phyloP scores from a whole-genome alignment of 352 stramenopile genomes.

The Phytophthora sp. region DNA sequence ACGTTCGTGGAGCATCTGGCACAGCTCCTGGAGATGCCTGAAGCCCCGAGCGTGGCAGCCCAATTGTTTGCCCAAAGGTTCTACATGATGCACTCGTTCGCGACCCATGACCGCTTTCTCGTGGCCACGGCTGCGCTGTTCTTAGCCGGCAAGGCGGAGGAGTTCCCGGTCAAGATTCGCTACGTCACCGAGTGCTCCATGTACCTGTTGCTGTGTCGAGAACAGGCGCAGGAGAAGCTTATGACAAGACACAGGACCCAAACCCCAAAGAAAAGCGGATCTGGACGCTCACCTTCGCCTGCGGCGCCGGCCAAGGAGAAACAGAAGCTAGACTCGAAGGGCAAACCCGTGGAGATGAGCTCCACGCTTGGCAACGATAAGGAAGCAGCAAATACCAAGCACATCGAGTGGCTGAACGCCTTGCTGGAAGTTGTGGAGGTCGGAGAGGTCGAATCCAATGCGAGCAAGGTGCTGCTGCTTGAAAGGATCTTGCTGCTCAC shows the following conservation, averaged over 20 bases:
- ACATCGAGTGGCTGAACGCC: conserved; percentile 69
- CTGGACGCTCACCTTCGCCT: conserved; percentile 25
- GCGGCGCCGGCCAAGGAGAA: conserved; percentile 24
- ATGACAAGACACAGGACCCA: conserved; percentile 24
- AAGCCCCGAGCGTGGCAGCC: conserved; percentile 55
- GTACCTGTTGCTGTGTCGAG: conserved; percentile 59
- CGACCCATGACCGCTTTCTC: conserved; percentile 81
- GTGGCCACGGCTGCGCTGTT: conserved; percentile 80
- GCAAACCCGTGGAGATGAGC: conserved; percentile 57
- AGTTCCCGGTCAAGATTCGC: conserved; percentile 81
- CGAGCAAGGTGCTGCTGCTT: conserved; percentile 67
- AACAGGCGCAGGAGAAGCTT: conserved; percentile 46
- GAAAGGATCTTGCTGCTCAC: conserved; percentile 80
- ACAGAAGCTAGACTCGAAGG: conserved; percentile 40
- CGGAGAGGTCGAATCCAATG: conserved; percentile 67
- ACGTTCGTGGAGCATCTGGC: conserved; percentile 73
- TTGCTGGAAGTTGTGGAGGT: conserved; percentile 68
- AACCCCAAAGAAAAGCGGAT: conserved; percentile 21
- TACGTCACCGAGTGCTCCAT: conserved; percentile 79
- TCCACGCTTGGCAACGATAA: conserved; percentile 59
- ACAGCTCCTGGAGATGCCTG: conserved; percentile 64
- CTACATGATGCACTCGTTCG: conserved; percentile 82
- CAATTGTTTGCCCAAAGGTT: conserved; percentile 81
- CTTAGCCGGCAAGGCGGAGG: conserved; percentile 74
- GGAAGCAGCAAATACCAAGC: conserved; percentile 59